phyloP scores from a whole-genome alignment of 768 basidiomycete genomes.

The Plicaturopsis crispa region DNA sequence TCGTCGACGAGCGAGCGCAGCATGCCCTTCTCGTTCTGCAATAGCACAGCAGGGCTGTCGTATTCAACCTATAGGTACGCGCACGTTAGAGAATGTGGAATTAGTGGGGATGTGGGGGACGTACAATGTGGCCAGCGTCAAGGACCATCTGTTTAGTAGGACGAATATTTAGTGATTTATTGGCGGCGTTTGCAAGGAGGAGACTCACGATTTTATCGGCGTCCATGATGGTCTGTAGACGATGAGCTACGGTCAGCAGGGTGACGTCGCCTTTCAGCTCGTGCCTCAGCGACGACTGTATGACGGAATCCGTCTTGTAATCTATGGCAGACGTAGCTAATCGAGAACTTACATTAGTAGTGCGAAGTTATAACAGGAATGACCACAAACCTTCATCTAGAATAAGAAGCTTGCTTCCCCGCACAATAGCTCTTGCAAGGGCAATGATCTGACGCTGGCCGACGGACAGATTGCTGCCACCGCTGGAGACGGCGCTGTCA shows the following conservation, averaged over 20 bases:
- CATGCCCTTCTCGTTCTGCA: slow-evolving; percentile 32
- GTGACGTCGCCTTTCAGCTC: slow-evolving; percentile 21
- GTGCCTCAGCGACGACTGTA: slow-evolving; percentile 29
- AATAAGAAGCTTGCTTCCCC: slow-evolving; percentile 35
- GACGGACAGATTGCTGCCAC: slow-evolving; percentile 24
- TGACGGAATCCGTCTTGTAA: slow-evolving; percentile 29
- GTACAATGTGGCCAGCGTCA: slow-evolving; percentile 12
- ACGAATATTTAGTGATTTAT: neutral
- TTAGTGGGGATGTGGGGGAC: neutral
- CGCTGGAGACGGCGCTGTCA: slow-evolving; percentile 18
- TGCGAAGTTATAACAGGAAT: neutral
- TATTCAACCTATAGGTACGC: too few relatives aligned
- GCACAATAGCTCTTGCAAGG: slow-evolving; percentile 34
- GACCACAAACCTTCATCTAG: slow-evolving; percentile 29
- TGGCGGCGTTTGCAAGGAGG: neutral
- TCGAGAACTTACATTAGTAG: neutral
- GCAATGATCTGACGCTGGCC: slow-evolving; percentile 39
- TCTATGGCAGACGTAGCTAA: slow-evolving; percentile 23
- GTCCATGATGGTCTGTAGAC: slow-evolving; percentile 31
- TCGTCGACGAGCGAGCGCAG: slow-evolving; percentile 35
- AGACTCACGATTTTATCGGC: slow-evolving; percentile 30
- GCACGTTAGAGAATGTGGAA: too few relatives aligned
- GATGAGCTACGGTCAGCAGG: slow-evolving; percentile 34
- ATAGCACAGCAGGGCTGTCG: slow-evolving; percentile 39
- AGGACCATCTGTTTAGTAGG: slow-evolving; percentile 10